Percentiles rank a stretch among this genome's conserved stretches.
Conservation (phyloP, 1,284 basidiomycete species). For the Schizophyllum amplum region DNA sequence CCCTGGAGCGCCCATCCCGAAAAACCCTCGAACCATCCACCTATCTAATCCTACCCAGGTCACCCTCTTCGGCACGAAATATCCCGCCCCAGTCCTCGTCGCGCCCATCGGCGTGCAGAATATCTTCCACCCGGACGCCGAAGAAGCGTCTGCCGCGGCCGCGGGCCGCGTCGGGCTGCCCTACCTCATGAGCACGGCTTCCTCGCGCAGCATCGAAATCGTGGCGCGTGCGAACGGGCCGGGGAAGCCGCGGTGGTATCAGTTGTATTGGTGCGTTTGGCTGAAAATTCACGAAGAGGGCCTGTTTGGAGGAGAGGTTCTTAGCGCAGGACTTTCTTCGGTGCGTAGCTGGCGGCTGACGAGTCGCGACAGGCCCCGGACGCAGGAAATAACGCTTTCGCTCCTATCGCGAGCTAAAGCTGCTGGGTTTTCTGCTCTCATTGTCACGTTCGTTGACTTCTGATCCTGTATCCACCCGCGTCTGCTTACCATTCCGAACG, state of each 20-base stretch:
- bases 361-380: slow-evolving; percentile 26
- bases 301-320: no score
- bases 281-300: not conserved
- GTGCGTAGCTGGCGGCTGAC: no score
- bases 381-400: slow-evolving; percentile 55
- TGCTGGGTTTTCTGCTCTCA: slow-evolving; percentile 56
- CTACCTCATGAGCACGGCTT: slow-evolving; percentile 66
- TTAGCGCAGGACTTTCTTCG: no score
- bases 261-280: slow-evolving; percentile 57
- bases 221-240: slow-evolving; percentile 59
- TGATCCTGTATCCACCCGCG: no score
- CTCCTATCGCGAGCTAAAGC: slow-evolving; percentile 58
- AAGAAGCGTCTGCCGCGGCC: slow-evolving; percentile 61
- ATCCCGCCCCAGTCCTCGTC: slow-evolving; percentile 57
- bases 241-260: slow-evolving; percentile 60
- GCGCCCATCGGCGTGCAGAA: slow-evolving; percentile 73
- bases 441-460: slow-evolving; percentile 36
- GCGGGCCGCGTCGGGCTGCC: slow-evolving; percentile 58
- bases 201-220: slow-evolving; percentile 64
- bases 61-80: slow-evolving; percentile 60
- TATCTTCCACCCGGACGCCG: slow-evolving; percentile 59
- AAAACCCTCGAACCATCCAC: no score
- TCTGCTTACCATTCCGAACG: no score
- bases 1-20: no score
- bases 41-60: slow-evolving; percentile 31